phyloP scores from a whole-genome alignment of 768 basidiomycete genomes.

The Collybia sordida region DNA sequence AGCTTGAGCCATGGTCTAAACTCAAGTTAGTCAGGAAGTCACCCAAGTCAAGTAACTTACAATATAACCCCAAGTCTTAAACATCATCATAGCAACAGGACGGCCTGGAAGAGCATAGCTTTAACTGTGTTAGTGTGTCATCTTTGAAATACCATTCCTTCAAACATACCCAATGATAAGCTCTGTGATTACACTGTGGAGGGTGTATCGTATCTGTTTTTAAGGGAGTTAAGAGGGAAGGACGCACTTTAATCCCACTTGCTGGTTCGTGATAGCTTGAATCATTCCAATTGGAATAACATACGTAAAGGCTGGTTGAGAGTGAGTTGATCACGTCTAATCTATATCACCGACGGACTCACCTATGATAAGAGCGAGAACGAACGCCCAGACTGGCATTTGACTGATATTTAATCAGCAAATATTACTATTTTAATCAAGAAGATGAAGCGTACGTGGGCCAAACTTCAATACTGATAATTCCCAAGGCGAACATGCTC shows the following conservation, averaged over 20 bases:
- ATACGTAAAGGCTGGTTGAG: slow-evolving; percentile 51
- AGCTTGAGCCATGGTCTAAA: slow-evolving; percentile 55
- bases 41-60: slow-evolving; percentile 2
- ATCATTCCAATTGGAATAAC: slow-evolving; percentile 69
- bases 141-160: slow-evolving; percentile 55
- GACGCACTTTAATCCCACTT: slow-evolving; percentile 55
- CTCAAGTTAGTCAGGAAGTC: not conserved
- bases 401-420: slow-evolving; percentile 24
- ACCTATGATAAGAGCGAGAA: slow-evolving; percentile 65
- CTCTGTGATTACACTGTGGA: slow-evolving; percentile 77
- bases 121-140: not conserved
- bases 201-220: slow-evolving; percentile 23
- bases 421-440: not conserved
- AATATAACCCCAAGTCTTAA: slow-evolving; percentile 71
- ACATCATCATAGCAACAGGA: slow-evolving; percentile 82
- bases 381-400: slow-evolving; percentile 50
- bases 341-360: not conserved
- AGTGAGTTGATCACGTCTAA: slow-evolving; percentile 19
- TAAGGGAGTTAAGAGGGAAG: not conserved
- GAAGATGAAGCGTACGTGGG: slow-evolving; percentile 27
- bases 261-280: slow-evolving; percentile 76
- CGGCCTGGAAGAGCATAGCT: slow-evolving; percentile 76
- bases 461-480: slow-evolving; percentile 72
- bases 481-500: slow-evolving; percentile 64
- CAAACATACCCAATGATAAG: slow-evolving; percentile 66